These are phyloP conservation scores for Solanum virginianum DNA, from an alignment of 257 asterid species.

Conservation along the genomic window DNA sequence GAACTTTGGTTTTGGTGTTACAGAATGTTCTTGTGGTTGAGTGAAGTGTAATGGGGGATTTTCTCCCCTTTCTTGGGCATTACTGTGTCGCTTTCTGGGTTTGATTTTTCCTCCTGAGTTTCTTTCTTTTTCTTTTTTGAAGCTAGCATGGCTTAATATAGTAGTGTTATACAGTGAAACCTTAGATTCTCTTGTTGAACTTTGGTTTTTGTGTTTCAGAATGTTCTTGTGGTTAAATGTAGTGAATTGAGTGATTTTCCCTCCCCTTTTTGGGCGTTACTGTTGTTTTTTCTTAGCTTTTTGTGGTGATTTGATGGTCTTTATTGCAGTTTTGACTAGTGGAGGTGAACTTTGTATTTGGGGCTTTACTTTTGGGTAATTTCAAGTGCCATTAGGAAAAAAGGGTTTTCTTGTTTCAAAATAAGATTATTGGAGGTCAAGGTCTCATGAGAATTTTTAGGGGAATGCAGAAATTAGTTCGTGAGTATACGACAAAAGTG, in stretches of 20 bases:
- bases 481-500: conserved; percentile 47
- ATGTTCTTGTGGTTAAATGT: not conserved
- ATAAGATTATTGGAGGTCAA: conserved; percentile 45
- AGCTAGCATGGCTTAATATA: not conserved
- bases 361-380: conserved; percentile 38
- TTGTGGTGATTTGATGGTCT: conserved; percentile 18
- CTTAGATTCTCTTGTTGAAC: not conserved
- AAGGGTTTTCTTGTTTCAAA: conserved; percentile 42
- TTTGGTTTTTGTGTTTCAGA: not conserved
- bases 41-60: not conserved
- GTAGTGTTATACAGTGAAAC: not conserved
- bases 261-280: not conserved
- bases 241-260: not conserved
- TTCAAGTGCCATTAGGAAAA: conserved; percentile 39
- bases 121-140: too few species aligned
- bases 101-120: too few species aligned
- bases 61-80: not conserved
- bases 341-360: conserved; percentile 25
- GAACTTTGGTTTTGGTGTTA: not conserved
- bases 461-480: conserved; percentile 96
- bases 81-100: not conserved
- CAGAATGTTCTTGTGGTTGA: not conserved
- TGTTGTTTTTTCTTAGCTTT: not conserved
- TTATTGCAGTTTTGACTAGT: conserved; percentile 41
- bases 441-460: conserved; percentile 99